A percentile compares a stretch with the other conserved stretches of the same genome.
These are phyloP conservation scores for Prunus davidiana DNA, from an alignment of 306 rosid species.

Conservation along the genomic window DNA sequence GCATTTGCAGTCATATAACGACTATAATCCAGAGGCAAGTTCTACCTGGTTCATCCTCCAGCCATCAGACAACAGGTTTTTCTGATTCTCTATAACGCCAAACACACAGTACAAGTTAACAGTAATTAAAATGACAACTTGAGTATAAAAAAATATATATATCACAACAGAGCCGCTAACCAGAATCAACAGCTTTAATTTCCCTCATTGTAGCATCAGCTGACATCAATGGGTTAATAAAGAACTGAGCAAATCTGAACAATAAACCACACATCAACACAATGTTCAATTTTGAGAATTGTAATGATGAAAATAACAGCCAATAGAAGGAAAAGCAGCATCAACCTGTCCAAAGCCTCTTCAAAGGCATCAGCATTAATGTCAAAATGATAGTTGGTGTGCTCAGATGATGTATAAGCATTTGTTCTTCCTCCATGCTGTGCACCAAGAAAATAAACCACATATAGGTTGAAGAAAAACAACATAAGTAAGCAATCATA, in stretches of 20 bases:
- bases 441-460: conserved; percentile 22
- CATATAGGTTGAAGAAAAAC: neutral
- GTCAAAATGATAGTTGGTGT: conserved; percentile 78
- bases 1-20: neutral
- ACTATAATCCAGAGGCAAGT: conserved; percentile 20
- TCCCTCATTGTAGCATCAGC: conserved; percentile 97
- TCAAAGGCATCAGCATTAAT: conserved; percentile 79
- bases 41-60: conserved; percentile 93
- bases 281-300: conserved; percentile 4
- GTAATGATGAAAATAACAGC: neutral
- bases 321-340: conserved; percentile 19
- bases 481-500: neutral
- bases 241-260: conserved; percentile 88
- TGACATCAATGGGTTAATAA: conserved; percentile 85
- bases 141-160: conserved; percentile 2
- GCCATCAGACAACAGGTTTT: conserved; percentile 77
- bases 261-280: conserved; percentile 21
- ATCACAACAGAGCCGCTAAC: conserved; percentile 35
- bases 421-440: conserved; percentile 91
- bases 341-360: conserved; percentile 92
- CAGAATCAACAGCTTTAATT: conserved; percentile 98
- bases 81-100: conserved; percentile 70
- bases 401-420: conserved; percentile 70
- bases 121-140: neutral
- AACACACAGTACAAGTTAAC: neutral